These are phyloP conservation scores for Cryptococcus sp. DNA, from an alignment of 1,284 basidiomycete species.

Conservation along the genomic window DNA sequence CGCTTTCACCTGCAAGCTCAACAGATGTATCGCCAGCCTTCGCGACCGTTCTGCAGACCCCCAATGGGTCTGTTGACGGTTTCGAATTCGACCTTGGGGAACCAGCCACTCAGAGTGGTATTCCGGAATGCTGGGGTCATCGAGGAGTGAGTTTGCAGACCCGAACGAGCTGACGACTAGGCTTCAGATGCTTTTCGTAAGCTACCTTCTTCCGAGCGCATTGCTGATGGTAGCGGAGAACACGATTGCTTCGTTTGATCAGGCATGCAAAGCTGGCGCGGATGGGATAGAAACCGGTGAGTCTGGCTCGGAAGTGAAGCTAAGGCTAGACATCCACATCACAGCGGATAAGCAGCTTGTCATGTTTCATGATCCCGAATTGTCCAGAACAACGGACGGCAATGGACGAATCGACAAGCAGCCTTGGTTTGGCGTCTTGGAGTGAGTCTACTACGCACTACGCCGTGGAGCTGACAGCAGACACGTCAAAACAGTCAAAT, in stretches of 20 bases:
- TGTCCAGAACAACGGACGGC: conserved; percentile 55
- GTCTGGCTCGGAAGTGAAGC: conserved; percentile 11
- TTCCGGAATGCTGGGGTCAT: conserved; percentile 84
- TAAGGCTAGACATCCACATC: conserved; percentile 79
- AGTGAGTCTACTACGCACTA: conserved; percentile 26
- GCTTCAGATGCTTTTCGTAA: conserved; percentile 70
- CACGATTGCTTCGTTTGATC: conserved; percentile 85
- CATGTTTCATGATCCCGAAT: conserved; percentile 88
- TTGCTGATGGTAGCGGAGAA: conserved; percentile 59
- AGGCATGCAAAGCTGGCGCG: conserved; percentile 85
- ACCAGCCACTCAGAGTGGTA: conserved; percentile 4
- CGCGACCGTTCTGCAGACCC: conserved; percentile 4
- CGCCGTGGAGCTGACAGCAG: conserved; percentile 12
- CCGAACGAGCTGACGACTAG: conserved; percentile 46
- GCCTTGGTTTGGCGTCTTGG: conserved; percentile 47
- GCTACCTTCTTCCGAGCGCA: conserved; percentile 5
- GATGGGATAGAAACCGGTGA: conserved; percentile 84
- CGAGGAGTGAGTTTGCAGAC: conserved; percentile 62
- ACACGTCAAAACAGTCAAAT: conserved; percentile 71
- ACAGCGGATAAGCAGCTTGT: conserved; percentile 82
- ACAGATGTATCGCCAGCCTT: conserved; percentile 5
- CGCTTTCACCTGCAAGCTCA: conserved; percentile 2
- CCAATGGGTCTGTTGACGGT: neutral
- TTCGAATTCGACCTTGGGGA: conserved; percentile 4
- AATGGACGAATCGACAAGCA: conserved; percentile 51